Percentiles rank a stretch among this genome's conserved stretches.
Evolutionary conservation across 257 asterid genomes (phyloP).

Genomic region (Solanum virginianum): DNA sequence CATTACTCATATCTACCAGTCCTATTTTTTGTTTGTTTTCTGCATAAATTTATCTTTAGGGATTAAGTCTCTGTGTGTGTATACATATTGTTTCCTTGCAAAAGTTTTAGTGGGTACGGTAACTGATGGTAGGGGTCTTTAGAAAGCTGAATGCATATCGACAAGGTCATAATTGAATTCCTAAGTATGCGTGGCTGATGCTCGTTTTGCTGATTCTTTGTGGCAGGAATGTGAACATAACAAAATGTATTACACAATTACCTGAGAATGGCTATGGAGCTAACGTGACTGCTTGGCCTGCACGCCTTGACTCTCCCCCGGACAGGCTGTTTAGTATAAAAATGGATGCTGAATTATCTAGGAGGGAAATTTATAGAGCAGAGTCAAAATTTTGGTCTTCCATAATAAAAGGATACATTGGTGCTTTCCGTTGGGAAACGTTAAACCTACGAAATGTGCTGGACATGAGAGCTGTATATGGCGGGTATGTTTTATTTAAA

Average conservation of each 20-base stretch:
- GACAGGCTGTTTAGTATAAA: slow-evolving; percentile 41
- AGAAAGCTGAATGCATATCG: background rate
- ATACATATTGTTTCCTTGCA: background rate
- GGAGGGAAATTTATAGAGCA: slow-evolving; percentile 55
- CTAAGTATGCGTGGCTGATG: background rate
- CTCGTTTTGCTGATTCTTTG: background rate
- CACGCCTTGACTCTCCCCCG: slow-evolving; percentile 50
- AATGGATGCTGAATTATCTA: slow-evolving; percentile 51
- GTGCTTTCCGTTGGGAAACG: slow-evolving; percentile 27
- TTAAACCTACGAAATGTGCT: slow-evolving; percentile 34
- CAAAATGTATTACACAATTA: slow-evolving; percentile 36
- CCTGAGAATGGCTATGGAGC: slow-evolving; percentile 50
- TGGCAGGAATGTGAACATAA: slow-evolving; percentile 29
- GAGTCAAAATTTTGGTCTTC: slow-evolving; percentile 41
- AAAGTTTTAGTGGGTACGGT: background rate
- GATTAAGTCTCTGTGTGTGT: background rate
- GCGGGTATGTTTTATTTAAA: slow-evolving; percentile 31
- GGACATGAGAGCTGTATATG: slow-evolving; percentile 68
- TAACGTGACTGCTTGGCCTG: slow-evolving; percentile 42
- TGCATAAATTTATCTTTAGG: background rate
- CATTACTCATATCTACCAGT: background rate
- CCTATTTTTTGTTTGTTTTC: background rate
- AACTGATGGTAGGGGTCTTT: background rate
- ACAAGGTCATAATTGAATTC: background rate
- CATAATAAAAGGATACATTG: slow-evolving; percentile 32